A percentile compares a stretch with the other conserved stretches of the same genome.
phyloP scores from a whole-genome alignment of 225 moss, liverwort and hornwort species.

The Sphagnum contortum region DNA sequence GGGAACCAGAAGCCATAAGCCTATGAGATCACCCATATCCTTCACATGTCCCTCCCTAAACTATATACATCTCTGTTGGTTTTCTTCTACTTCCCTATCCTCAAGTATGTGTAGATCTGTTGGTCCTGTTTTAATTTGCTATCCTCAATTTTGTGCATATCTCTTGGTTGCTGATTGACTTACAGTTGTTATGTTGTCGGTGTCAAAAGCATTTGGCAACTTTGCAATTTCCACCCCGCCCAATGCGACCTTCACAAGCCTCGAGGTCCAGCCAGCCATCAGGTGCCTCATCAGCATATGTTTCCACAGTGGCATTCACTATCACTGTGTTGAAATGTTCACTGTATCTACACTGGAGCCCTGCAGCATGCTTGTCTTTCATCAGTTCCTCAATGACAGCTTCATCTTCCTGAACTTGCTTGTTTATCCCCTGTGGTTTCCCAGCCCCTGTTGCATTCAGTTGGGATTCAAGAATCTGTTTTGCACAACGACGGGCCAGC shows the following conservation, averaged over 20 bases:
- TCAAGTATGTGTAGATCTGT: too few species aligned
- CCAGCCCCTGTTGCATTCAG: too few species aligned
- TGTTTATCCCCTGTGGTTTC: too few species aligned
- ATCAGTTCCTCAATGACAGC: slow-evolving; percentile 16
- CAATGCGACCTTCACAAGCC: slow-evolving; percentile 45
- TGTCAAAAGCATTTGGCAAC: slow-evolving; percentile 41
- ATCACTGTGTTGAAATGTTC: slow-evolving; percentile 16
- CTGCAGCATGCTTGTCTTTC: slow-evolving; percentile 31
- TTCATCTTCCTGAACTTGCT: slow-evolving; percentile 4
- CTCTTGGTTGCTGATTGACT: too few species aligned
- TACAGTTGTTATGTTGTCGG: background rate
- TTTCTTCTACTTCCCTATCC: too few species aligned
- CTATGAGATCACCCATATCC: too few species aligned
- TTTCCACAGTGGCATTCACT: slow-evolving; percentile 35
- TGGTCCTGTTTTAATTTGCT: too few species aligned
- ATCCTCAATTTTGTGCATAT: too few species aligned
- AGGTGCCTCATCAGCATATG: slow-evolving; percentile 27
- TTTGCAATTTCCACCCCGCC: slow-evolving; percentile 30
- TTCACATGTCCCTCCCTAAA: too few species aligned
- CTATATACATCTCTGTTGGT: too few species aligned
- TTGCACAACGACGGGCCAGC: slow-evolving; percentile 22
- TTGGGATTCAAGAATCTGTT: slow-evolving; percentile 11
- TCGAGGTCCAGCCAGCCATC: slow-evolving; percentile 50
- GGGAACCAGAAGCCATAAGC: too few species aligned
- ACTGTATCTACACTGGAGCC: slow-evolving; percentile 28